Evolutionary conservation across 306 rosid genomes (phyloP).

Genomic region (Corylus americana): DNA sequence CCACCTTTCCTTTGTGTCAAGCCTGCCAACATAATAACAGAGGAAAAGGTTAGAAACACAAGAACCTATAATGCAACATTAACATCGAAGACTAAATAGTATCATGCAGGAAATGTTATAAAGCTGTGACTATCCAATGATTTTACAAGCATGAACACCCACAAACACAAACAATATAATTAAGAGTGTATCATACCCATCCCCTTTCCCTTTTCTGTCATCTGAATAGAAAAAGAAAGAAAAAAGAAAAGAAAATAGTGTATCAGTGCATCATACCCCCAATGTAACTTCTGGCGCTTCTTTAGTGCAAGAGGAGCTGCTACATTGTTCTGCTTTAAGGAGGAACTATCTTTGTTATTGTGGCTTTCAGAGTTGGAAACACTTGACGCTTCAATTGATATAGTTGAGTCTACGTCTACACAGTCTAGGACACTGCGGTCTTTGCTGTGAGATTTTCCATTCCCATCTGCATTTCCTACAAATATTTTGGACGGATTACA

Average conservation of each 20-base stretch:
- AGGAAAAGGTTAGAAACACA: not conserved
- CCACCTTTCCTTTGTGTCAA: constrained; percentile 84
- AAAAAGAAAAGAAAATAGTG: no score
- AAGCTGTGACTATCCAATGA: not conserved
- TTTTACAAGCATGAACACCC: not conserved
- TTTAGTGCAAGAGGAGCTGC: constrained; percentile 30
- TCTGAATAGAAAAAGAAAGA: no score
- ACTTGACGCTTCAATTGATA: constrained; percentile 29
- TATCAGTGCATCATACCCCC: constrained; percentile 92
- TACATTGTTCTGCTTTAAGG: constrained; percentile 21
- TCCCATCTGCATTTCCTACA: constrained; percentile 26
- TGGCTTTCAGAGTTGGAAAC: constrained; percentile 18
- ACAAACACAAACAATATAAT: not conserved
- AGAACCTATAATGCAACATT: not conserved
- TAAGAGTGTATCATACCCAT: constrained; percentile 48
- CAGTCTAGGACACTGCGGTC: constrained; percentile 12
- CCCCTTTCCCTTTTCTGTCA: no score
- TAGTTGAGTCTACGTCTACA: constrained; percentile 30
- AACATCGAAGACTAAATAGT: no score
- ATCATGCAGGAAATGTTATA: not conserved
- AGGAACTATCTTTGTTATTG: constrained; percentile 25
- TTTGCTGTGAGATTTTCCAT: constrained; percentile 29
- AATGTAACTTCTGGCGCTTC: constrained; percentile 62
- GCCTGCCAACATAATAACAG: constrained; percentile 46
- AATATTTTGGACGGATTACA: not conserved